Conservation (phyloP, 805 yeast species). For the Pichia kluyveri region DNA sequence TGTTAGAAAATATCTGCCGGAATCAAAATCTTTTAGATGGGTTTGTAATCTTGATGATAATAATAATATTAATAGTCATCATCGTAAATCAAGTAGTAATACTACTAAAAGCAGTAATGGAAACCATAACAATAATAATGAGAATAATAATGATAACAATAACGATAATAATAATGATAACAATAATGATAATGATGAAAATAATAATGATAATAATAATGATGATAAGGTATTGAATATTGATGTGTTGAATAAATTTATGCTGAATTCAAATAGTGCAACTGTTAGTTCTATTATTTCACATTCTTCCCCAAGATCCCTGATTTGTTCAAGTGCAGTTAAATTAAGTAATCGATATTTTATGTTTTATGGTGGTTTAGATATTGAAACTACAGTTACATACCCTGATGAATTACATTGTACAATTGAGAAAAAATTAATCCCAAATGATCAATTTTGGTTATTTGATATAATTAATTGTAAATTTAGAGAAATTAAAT, state of each 20-base stretch:
- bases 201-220: background rate
- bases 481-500: slow-evolving; percentile 38
- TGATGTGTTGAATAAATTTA: background rate
- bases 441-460: slow-evolving; percentile 41
- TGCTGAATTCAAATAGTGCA: background rate
- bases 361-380: slow-evolving; percentile 66
- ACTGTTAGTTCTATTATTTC: background rate
- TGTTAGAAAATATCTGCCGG: slow-evolving; percentile 30
- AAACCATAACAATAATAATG: background rate
- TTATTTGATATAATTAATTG: slow-evolving; percentile 45
- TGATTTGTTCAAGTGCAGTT: slow-evolving; percentile 39
- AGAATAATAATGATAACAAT: background rate
- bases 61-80: background rate
- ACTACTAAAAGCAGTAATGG: background rate
- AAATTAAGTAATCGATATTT: slow-evolving; percentile 47
- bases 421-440: slow-evolving; percentile 22
- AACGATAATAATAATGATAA: background rate
- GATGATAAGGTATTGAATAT: background rate
- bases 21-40: slow-evolving; percentile 29
- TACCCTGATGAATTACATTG: slow-evolving; percentile 29
- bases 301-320: slow-evolving; percentile 35
- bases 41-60: slow-evolving; percentile 7
- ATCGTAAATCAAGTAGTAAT: no score
- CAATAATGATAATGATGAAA: background rate
- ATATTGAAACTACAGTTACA: slow-evolving; percentile 27